Percentiles rank a stretch among this genome's conserved stretches.
phyloP scores from a whole-genome alignment of 371 early-diverging fungal species.

The Mucor velutinosus region DNA sequence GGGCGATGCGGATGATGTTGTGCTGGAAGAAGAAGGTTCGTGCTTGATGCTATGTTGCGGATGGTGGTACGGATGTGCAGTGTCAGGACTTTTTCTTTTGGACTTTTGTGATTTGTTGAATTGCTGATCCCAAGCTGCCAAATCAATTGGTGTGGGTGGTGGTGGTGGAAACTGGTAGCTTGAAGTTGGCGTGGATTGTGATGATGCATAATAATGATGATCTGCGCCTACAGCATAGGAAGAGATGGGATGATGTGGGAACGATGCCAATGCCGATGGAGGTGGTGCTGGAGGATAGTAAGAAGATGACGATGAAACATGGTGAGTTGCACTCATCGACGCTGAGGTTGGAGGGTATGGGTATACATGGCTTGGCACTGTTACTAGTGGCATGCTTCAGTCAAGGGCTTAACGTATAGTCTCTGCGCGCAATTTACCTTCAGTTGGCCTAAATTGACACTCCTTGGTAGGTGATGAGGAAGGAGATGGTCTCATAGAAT shows the following conservation, averaged over 20 bases:
- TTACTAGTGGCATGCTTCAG: not conserved
- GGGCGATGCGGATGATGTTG: not conserved
- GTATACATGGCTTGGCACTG: slow-evolving; percentile 8
- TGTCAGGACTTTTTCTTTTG: not conserved
- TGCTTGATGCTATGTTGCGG: slow-evolving; percentile 1
- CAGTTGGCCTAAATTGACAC: not conserved
- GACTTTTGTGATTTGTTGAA: not conserved
- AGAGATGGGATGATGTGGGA: not conserved
- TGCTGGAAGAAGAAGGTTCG: not conserved
- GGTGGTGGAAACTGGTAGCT: not conserved
- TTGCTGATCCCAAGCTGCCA: not conserved
- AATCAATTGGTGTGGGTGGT: slow-evolving; percentile 1
- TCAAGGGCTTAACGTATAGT: not conserved
- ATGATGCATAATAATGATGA: not conserved
- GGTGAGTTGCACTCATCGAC: not conserved
- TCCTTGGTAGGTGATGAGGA: not conserved
- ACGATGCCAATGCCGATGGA: not conserved
- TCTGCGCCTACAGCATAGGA: not conserved
- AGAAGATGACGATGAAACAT: slow-evolving; percentile 8
- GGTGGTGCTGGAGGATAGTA: not conserved
- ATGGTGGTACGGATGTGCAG: not conserved
- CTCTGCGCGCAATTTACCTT: not conserved
- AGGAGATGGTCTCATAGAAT: not conserved
- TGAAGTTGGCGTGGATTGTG: not conserved
- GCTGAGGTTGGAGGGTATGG: not conserved